These are phyloP conservation scores for Plenodomus biglobosus DNA, from an alignment of 2,329 filamentous ascomycete genomes.

Conservation along the genomic window DNA sequence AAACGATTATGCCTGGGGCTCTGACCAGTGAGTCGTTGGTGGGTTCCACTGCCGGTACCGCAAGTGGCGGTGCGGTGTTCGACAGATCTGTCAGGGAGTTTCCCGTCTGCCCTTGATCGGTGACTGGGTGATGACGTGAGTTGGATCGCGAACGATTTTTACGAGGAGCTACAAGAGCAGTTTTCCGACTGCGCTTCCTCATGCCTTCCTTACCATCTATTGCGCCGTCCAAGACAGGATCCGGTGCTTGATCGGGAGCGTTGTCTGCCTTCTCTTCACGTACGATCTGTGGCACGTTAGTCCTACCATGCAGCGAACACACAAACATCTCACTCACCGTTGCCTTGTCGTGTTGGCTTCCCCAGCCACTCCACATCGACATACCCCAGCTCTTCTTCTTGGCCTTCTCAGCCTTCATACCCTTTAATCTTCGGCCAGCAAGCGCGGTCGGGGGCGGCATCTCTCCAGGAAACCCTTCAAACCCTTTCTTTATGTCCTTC, in stretches of 20 bases:
- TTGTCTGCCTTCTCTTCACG: slow-evolving; percentile 39
- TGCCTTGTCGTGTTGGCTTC: slow-evolving; percentile 81
- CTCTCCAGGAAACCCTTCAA: slow-evolving; percentile 71
- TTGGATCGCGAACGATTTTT: slow-evolving; percentile 27
- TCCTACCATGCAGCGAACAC: slow-evolving; percentile 1
- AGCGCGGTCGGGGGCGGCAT: slow-evolving; percentile 80
- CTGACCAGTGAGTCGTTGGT: background rate
- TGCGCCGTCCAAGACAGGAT: slow-evolving; percentile 42
- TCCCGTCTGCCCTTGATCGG: slow-evolving; percentile 36
- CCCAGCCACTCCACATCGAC: slow-evolving; percentile 83
- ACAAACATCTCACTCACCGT: slow-evolving; percentile 54
- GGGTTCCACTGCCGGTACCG: slow-evolving; percentile 15
- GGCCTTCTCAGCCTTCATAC: slow-evolving; percentile 52
- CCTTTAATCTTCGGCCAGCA: slow-evolving; percentile 65
- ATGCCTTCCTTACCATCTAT: slow-evolving; percentile 2
- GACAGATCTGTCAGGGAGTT: slow-evolving; percentile 25
- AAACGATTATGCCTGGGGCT: slow-evolving; percentile 23
- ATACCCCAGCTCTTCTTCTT: slow-evolving; percentile 73
- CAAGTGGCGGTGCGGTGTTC: slow-evolving; percentile 23
- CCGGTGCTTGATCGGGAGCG: slow-evolving; percentile 13
- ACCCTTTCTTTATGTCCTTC: slow-evolving; percentile 71
- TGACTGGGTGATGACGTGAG: slow-evolving; percentile 36
- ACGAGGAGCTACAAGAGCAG: slow-evolving; percentile 4
- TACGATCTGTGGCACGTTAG: slow-evolving; percentile 30
- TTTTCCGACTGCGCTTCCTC: slow-evolving; percentile 10